Conservation (phyloP, 1,139 yeast genomes). For the Lodderomyces beijingensis region DNA sequence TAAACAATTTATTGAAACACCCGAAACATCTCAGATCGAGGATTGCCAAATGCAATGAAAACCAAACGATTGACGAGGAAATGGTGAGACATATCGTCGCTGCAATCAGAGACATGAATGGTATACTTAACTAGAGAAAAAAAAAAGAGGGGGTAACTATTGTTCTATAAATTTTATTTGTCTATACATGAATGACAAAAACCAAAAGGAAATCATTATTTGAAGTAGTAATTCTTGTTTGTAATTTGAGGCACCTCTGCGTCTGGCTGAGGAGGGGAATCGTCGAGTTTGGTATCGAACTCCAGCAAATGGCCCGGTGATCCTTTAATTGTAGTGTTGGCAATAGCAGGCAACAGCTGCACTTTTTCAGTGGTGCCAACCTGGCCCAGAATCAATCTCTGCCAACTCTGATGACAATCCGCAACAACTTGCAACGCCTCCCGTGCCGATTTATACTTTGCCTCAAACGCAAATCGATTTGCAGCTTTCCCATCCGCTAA, state of each 20-base stretch:
- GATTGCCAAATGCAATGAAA: slow-evolving; percentile 60
- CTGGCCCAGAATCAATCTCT: slow-evolving; percentile 51
- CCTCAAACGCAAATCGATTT: slow-evolving; percentile 82
- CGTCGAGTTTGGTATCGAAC: slow-evolving; percentile 16
- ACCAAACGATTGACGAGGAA: slow-evolving; percentile 43
- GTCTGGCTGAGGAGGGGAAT: slow-evolving; percentile 20
- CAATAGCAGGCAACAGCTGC: slow-evolving; percentile 35
- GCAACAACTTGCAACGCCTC: slow-evolving; percentile 69
- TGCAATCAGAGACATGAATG: slow-evolving; percentile 54
- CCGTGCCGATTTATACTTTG: slow-evolving; percentile 67
- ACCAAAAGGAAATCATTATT: no score
- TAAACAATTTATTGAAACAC: slow-evolving; percentile 74
- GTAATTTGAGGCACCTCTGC: slow-evolving; percentile 24
- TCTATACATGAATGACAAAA: no score
- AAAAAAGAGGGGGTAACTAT: not conserved
- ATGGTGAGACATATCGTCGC: slow-evolving; percentile 49
- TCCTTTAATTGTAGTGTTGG: slow-evolving; percentile 59
- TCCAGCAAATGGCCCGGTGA: slow-evolving; percentile 34
- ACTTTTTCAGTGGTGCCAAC: slow-evolving; percentile 35
- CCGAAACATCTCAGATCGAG: slow-evolving; percentile 78
- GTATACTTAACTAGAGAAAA: slow-evolving; percentile 29
- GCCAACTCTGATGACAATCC: slow-evolving; percentile 75
- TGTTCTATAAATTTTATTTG: not conserved
- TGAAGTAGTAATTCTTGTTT: slow-evolving; percentile 13
- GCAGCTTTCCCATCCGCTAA: slow-evolving; percentile 88